phyloP scores from a whole-genome alignment of 1,284 basidiomycete genomes.

The Chondrostereum purpureum region DNA sequence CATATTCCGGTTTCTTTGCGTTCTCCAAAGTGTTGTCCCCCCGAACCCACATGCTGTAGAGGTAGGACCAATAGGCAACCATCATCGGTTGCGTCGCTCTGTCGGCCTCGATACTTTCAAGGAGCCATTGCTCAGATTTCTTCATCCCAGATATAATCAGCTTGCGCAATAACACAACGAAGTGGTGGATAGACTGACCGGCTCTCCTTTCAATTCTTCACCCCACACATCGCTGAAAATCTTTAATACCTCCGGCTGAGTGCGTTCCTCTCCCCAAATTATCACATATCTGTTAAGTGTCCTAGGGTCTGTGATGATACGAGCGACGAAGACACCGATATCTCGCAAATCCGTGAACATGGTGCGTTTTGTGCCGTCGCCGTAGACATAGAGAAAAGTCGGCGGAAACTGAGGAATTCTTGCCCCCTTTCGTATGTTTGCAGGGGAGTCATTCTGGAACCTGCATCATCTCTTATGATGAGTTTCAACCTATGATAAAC shows the following conservation, averaged over 20 bases:
- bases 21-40: slow-evolving; percentile 13
- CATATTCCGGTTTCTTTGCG: slow-evolving; percentile 5
- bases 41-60: slow-evolving; percentile 6
- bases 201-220: neutral
- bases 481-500: no score
- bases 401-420: neutral
- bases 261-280: neutral
- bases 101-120: neutral
- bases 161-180: neutral
- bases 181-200: neutral
- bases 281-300: neutral
- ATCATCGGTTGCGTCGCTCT: neutral
- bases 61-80: neutral
- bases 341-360: neutral
- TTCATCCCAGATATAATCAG: neutral
- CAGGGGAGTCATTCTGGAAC: neutral
- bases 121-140: neutral
- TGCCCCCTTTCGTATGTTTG: neutral
- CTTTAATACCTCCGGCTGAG: neutral
- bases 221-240: neutral
- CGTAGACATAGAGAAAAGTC: neutral
- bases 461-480: neutral
- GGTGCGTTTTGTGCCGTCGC: neutral
- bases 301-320: neutral
- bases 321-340: neutral